Conservation (phyloP, 768 basidiomycete species). For the Boletus reticulatus region DNA sequence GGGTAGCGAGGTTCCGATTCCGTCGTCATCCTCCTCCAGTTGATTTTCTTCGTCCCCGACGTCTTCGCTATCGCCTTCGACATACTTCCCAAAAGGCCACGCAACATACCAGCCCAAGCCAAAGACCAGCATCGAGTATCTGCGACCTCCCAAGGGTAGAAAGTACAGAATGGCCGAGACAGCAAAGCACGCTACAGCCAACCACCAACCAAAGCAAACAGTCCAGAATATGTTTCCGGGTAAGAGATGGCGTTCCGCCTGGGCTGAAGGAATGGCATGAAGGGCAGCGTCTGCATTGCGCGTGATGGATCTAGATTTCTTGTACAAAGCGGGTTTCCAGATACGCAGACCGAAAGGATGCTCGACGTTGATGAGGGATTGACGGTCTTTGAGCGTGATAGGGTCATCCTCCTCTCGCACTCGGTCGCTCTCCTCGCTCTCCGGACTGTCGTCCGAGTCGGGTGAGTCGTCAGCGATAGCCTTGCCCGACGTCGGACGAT, state of each 20-base stretch:
- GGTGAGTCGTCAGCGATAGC: slow-evolving; percentile 40
- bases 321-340: slow-evolving; percentile 99
- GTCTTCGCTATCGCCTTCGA: slow-evolving; percentile 70
- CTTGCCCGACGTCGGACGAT: slow-evolving; percentile 37
- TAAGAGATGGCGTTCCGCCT: slow-evolving; percentile 88
- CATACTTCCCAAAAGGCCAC: slow-evolving; percentile 99
- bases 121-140: slow-evolving; percentile 82
- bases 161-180: slow-evolving; percentile 67
- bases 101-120: slow-evolving; percentile 95
- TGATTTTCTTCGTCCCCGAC: slow-evolving; percentile 41
- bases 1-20: slow-evolving; percentile 33
- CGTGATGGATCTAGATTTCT: slow-evolving; percentile 94
- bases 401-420: slow-evolving; percentile 65
- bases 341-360: slow-evolving; percentile 99
- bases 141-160: slow-evolving; percentile 77
- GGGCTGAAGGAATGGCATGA: slow-evolving; percentile 88
- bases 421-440: slow-evolving; percentile 27
- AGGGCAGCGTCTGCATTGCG: slow-evolving; percentile 94
- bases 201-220: slow-evolving; percentile 90
- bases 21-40: slow-evolving; percentile 17
- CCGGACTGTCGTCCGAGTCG: slow-evolving; percentile 40
- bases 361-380: slow-evolving; percentile 98
- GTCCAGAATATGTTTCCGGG: slow-evolving; percentile 96
- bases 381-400: slow-evolving; percentile 91
- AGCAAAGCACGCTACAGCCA: slow-evolving; percentile 66